phyloP scores from a whole-genome alignment of 257 asterid genomes.

The Solanum bukasovii region DNA sequence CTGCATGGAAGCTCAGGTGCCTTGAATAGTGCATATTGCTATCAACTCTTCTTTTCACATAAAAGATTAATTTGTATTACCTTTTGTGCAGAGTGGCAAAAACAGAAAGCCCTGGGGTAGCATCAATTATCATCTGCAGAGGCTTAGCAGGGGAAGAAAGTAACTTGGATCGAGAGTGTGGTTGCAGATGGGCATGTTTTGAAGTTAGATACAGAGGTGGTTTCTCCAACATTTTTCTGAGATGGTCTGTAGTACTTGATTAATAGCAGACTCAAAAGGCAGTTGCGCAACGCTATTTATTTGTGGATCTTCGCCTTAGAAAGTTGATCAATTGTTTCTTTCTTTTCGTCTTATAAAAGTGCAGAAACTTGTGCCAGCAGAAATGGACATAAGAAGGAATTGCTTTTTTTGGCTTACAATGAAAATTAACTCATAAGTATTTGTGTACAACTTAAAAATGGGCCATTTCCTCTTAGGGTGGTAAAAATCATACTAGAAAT shows the following conservation, averaged over 20 bases:
- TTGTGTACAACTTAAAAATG: background rate
- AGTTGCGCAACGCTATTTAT: background rate
- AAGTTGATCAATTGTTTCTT: background rate
- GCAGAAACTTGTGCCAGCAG: background rate
- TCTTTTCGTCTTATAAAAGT: background rate
- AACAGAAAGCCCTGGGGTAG: conserved; percentile 71
- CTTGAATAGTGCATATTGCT: background rate
- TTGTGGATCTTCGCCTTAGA: background rate
- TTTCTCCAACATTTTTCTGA: background rate
- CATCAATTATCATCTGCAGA: conserved; percentile 86
- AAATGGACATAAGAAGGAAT: background rate
- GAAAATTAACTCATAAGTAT: background rate
- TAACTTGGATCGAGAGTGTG: conserved; percentile 1
- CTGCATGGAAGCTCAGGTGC: conserved; percentile 89
- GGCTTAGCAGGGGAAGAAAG: conserved; percentile 71
- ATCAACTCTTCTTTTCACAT: background rate
- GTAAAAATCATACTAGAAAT: background rate
- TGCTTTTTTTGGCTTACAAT: background rate
- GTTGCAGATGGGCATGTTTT: background rate
- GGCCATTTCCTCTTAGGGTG: background rate
- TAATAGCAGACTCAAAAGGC: background rate
- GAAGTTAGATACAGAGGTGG: background rate
- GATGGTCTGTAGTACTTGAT: background rate
- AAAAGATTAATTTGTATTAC: background rate
- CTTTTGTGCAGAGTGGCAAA: conserved; percentile 38